Conservation (phyloP, 108 stramenopile species). For the Hondaea fermentalgiana region DNA sequence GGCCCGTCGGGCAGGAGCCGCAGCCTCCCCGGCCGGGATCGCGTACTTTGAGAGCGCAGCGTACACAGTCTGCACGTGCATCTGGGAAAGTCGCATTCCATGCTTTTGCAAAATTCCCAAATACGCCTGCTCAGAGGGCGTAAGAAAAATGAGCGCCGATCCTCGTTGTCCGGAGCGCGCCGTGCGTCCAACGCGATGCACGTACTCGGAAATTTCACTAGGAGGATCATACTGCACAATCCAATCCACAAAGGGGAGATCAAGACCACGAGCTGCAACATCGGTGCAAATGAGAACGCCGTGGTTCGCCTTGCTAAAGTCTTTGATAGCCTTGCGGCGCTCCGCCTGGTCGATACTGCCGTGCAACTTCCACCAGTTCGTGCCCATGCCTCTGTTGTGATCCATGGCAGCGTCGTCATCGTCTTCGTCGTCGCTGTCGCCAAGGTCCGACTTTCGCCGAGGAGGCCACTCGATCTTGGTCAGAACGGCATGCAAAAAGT, state of each 20-base stretch:
- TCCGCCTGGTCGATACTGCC: conserved; percentile 68
- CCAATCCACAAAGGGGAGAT: conserved; percentile 72
- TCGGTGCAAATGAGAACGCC: conserved; percentile 75
- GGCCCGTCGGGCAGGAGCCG: conserved; percentile 37
- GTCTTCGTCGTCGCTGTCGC: neutral
- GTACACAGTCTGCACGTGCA: conserved; percentile 60
- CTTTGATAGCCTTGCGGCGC: conserved; percentile 51
- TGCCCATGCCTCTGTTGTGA: neutral
- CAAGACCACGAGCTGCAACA: conserved; percentile 84
- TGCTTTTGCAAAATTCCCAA: conserved; percentile 55
- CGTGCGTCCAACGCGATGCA: conserved; percentile 78
- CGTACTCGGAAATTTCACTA: conserved; percentile 72
- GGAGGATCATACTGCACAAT: conserved; percentile 88
- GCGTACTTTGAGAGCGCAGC: conserved; percentile 60
- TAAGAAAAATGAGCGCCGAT: conserved; percentile 68
- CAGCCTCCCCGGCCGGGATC: conserved; percentile 48
- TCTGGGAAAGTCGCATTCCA: conserved; percentile 52
- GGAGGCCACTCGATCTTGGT: conserved; percentile 6
- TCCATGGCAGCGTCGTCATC: neutral
- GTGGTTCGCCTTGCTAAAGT: conserved; percentile 42
- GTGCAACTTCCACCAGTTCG: conserved; percentile 5
- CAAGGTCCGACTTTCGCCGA: neutral
- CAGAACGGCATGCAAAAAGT: neutral
- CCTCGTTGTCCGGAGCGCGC: conserved; percentile 75
- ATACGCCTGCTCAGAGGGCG: conserved; percentile 72